Conservation (phyloP, 1,284 basidiomycete species). For the Athelia psychrophila region DNA sequence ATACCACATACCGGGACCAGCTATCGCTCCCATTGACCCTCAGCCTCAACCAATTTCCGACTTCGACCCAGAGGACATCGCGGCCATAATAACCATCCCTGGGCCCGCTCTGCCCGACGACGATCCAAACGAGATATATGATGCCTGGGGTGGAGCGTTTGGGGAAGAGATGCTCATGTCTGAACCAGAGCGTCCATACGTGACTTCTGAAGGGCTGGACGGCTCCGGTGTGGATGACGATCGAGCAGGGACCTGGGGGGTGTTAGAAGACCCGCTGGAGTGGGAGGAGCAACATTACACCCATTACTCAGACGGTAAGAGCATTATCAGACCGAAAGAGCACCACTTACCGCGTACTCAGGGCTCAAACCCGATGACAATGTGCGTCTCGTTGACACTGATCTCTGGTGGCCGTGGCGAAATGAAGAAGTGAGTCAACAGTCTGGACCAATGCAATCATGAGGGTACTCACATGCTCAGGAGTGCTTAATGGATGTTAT, state of each 20-base stretch:
- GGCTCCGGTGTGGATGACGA: neutral
- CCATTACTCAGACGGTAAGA: neutral
- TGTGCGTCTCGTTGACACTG: neutral
- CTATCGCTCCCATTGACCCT: no score
- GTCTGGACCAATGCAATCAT: neutral
- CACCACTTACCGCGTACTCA: neutral
- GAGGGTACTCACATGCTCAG: constrained; percentile 1
- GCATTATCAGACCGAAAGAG: neutral
- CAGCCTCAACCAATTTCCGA: no score
- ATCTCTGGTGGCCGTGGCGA: constrained; percentile 1
- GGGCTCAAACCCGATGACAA: neutral
- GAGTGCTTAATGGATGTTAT: constrained; percentile 10
- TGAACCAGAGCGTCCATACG: neutral
- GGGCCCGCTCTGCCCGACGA: neutral
- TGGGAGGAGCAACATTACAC: neutral
- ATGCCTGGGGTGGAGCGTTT: neutral
- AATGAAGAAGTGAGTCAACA: neutral
- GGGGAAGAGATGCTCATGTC: neutral
- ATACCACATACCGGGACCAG: no score
- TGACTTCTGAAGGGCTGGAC: neutral
- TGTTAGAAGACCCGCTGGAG: neutral
- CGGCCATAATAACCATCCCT: neutral
- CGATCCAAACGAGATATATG: neutral
- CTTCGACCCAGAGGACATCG: no score
- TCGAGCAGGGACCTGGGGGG: neutral